These are phyloP conservation scores for Parafenestella ontariensis DNA, from an alignment of 2,329 filamentous ascomycete species.

Conservation along the genomic window DNA sequence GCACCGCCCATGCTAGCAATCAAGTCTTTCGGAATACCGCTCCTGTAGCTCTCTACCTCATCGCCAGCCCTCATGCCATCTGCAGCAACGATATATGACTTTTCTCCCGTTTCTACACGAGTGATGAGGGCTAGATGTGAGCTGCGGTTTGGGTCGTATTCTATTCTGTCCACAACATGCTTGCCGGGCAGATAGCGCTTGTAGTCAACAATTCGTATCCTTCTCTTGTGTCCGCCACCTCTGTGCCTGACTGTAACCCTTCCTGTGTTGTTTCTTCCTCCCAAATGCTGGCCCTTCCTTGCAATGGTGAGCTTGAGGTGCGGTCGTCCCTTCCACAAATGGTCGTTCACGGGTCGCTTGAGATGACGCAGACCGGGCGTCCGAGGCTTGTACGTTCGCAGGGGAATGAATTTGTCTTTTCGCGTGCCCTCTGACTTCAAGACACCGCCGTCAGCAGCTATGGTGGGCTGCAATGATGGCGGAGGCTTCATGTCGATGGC, in stretches of 20 bases:
- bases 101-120: slow-evolving; percentile 73
- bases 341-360: slow-evolving; percentile 90
- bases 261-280: slow-evolving; percentile 88
- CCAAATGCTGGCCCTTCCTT: slow-evolving; percentile 91
- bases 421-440: slow-evolving; percentile 35
- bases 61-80: slow-evolving; percentile 94
- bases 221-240: slow-evolving; percentile 88
- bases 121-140: slow-evolving; percentile 91
- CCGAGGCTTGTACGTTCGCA: slow-evolving; percentile 91
- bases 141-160: slow-evolving; percentile 92
- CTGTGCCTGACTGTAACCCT: slow-evolving; percentile 87
- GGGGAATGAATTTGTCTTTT: slow-evolving; percentile 49
- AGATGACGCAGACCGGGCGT: slow-evolving; percentile 93
- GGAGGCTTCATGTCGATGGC: slow-evolving; percentile 45
- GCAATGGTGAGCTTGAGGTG: slow-evolving; percentile 83
- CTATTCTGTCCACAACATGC: slow-evolving; percentile 90
- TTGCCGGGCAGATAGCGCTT: slow-evolving; percentile 77
- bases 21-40: slow-evolving; percentile 86
- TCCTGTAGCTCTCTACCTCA: slow-evolving; percentile 87
- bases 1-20: slow-evolving; percentile 91
- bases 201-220: slow-evolving; percentile 93
- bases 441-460: slow-evolving; percentile 34
- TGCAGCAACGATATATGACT: slow-evolving; percentile 93
- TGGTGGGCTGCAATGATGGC: slow-evolving; percentile 43
- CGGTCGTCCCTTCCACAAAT: slow-evolving; percentile 93